Evolutionary conservation across 1,284 basidiomycete species (phyloP), one percentile per base, ranked within the genome.

Genomic region (Ustilago trichophora): DNA sequence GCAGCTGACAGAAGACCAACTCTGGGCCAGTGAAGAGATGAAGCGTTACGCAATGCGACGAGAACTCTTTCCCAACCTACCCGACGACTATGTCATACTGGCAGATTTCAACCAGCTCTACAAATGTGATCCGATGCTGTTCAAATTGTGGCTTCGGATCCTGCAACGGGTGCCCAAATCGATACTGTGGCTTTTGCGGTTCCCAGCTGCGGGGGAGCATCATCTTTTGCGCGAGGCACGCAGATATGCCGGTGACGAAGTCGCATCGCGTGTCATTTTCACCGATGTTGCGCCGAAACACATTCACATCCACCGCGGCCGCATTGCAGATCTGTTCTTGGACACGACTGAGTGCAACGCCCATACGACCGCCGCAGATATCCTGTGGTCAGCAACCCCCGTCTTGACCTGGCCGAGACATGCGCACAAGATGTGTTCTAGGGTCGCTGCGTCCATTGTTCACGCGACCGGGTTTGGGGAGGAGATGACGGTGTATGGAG

Each of bases 271-370:
- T 4, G 83, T 88, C 49, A 82, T 84, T 37, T 88, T 88, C 65
- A 87, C 87, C 11, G 85, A 87, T 45, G 86, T 88, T 12, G 85
- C 85, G 10, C 78, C 78, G 7, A 88, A 88, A 80, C 85, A 85
- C 42, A 79, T 83, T 8, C 87, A 88, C 67, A 85, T 88, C 50
- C 78, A 83, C 46, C 85, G 87, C 24, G 85, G 84, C 4, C 80
- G 86, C 21, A 85, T 87, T 12, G 85, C 86, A 3, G 87, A 88
- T 68, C 81, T 88, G 13, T 86, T 88, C 68, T 81, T 88, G n/a
- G 87, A 88, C 71, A 88, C 87, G 2, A 84, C 84, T 9, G 87
- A 88, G 85, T 88, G 87, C 76, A 87, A 86, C 58, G 87, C 87
- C 5, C 87, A 88, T 63, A 88, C 87, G 9, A 85, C 87, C 12